Percentiles rank a stretch among this genome's conserved stretches.
Conservation (phyloP, 2,329 filamentous ascomycete genomes). For the Lachnum nothofagi region DNA sequence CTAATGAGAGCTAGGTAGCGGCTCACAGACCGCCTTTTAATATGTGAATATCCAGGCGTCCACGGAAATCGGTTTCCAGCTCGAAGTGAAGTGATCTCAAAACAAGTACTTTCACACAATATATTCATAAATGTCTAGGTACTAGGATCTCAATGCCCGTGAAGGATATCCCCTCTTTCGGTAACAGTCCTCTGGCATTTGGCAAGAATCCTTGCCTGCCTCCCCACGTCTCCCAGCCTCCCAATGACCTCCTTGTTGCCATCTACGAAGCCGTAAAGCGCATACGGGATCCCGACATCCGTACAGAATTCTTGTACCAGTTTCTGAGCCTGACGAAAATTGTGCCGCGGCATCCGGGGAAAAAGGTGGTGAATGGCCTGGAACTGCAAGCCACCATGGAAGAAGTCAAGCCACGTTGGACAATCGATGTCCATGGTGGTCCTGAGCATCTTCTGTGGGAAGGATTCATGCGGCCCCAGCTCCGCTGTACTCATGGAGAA, state of each 20-base stretch:
- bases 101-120: not conserved
- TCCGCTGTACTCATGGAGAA: constrained; percentile 92
- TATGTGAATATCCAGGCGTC: too few relatives aligned
- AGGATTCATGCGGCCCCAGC: constrained; percentile 76
- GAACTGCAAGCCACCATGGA: constrained; percentile 85
- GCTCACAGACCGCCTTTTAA: too few relatives aligned
- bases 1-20: too few relatives aligned
- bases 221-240: constrained; percentile 69
- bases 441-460: constrained; percentile 83
- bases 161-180: constrained; percentile 31
- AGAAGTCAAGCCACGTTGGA: constrained; percentile 79
- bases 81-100: not conserved
- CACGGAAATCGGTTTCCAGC: too few relatives aligned
- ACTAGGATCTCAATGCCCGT: constrained; percentile 24
- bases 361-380: constrained; percentile 85
- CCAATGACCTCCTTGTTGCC: constrained; percentile 78
- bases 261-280: constrained; percentile 77
- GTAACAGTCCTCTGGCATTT: constrained; percentile 59
- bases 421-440: constrained; percentile 94
- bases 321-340: constrained; percentile 68
- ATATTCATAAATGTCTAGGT: constrained; percentile 2
- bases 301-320: constrained; percentile 76
- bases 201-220: constrained; percentile 70
- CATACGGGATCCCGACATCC: constrained; percentile 79
- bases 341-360: constrained; percentile 78